A percentile compares a stretch with the other conserved stretches of the same genome.
Evolutionary conservation across 2,329 filamentous ascomycete genomes (phyloP).

Genomic region (Fusarium anthophilum): DNA sequence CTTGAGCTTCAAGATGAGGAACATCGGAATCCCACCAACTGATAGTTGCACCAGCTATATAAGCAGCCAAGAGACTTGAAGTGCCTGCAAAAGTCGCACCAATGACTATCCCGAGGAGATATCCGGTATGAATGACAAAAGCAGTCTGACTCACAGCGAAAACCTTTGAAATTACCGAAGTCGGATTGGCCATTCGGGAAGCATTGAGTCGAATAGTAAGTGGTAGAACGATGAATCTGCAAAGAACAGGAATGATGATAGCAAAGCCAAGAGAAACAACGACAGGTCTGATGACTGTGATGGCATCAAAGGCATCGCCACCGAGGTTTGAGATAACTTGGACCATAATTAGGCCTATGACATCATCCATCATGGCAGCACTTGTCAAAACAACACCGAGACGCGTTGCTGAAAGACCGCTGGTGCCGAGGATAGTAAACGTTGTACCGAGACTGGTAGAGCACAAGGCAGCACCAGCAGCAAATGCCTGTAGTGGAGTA

Average conservation of each 20-base stretch:
- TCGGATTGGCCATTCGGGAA: constrained; percentile 38
- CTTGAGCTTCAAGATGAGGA: constrained; percentile 25
- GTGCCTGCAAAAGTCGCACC: constrained; percentile 68
- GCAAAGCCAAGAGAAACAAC: constrained; percentile 63
- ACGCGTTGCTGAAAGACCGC: constrained; percentile 54
- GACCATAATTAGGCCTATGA: constrained; percentile 80
- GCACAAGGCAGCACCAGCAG: constrained; percentile 77
- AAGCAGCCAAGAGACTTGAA: constrained; percentile 70
- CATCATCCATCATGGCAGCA: constrained; percentile 85
- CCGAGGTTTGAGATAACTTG: constrained; percentile 76
- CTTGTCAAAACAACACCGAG: constrained; percentile 72
- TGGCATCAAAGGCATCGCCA: constrained; percentile 41
- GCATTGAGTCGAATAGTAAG: constrained; percentile 48
- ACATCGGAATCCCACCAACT: constrained; percentile 66
- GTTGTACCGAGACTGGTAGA: constrained; percentile 79
- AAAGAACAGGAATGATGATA: constrained; percentile 56
- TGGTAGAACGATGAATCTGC: constrained; percentile 56
- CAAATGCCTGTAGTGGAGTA: constrained; percentile 70
- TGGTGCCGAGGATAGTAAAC: constrained; percentile 63
- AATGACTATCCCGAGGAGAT: constrained; percentile 60
- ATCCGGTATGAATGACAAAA: constrained; percentile 57
- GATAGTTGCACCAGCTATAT: constrained; percentile 66
- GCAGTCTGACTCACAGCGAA: constrained; percentile 47
- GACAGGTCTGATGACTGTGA: constrained; percentile 56
- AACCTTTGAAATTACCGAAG: constrained; percentile 35